Percentiles rank a stretch among this genome's conserved stretches.
phyloP scores from a whole-genome alignment of 768 basidiomycete species.

The Lyophyllum semitale region DNA sequence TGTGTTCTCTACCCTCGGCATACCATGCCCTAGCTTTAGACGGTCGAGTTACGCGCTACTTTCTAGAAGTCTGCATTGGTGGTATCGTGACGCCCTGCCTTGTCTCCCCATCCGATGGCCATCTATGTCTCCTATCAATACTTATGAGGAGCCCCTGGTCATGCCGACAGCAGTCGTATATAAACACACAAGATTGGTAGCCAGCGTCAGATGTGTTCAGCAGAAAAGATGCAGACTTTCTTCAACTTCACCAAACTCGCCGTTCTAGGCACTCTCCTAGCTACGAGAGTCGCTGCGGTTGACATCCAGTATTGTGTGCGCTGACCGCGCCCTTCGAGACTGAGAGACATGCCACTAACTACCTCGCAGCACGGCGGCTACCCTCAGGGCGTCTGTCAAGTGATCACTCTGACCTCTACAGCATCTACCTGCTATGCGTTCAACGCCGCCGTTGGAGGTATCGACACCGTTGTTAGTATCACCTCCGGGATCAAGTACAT shows the following conservation, averaged over 20 bases:
- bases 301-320: slow-evolving; percentile 1
- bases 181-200: too few relatives aligned
- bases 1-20: too few relatives aligned
- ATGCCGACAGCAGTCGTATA: background rate
- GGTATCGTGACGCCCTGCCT: too few relatives aligned
- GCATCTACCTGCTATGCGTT: background rate
- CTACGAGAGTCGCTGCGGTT: background rate
- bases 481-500: background rate
- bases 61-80: too few relatives aligned
- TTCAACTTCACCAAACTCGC: background rate
- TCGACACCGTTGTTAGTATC: background rate
- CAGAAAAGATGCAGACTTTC: background rate
- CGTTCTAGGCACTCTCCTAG: background rate
- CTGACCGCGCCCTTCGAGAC: background rate
- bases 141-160: background rate
- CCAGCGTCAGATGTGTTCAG: too few relatives aligned
- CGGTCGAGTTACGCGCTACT: too few relatives aligned
- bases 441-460: background rate
- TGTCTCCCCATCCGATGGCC: background rate
- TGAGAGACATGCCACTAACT: background rate
- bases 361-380: background rate
- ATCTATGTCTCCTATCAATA: background rate
- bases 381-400: background rate
- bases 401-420: background rate
- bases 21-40: too few relatives aligned